phyloP scores from a whole-genome alignment of 257 asterid genomes.

The Nicotiana undulata region DNA sequence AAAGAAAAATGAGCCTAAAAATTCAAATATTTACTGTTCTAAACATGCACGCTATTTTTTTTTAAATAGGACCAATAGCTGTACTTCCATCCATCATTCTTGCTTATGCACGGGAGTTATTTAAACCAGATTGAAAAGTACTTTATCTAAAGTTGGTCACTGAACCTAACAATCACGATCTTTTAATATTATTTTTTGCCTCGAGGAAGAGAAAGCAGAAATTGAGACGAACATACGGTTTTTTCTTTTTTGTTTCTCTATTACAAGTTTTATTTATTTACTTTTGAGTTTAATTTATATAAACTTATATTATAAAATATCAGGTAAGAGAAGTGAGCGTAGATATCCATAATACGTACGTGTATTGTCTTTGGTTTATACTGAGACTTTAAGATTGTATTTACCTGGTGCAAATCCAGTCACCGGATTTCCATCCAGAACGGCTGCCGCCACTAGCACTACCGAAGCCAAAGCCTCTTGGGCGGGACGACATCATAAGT shows the following conservation, averaged over 20 bases:
- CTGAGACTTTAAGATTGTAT: no score
- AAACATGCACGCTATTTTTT: background rate
- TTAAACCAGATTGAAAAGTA: background rate
- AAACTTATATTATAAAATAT: no score
- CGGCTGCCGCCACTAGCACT: slow-evolving; percentile 44
- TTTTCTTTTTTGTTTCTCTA: no score
- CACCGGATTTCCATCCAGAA: slow-evolving; percentile 94
- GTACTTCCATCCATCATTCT: background rate
- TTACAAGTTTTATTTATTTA: no score
- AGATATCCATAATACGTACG: no score
- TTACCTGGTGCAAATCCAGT: slow-evolving; percentile 92
- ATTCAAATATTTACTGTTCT: background rate
- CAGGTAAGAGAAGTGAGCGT: no score
- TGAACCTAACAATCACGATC: background rate
- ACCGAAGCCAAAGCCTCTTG: slow-evolving; percentile 33
- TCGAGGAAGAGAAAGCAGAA: background rate
- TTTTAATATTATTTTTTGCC: background rate
- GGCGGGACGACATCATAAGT: slow-evolving; percentile 26
- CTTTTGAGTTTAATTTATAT: no score
- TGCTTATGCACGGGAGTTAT: background rate
- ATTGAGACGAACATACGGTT: background rate
- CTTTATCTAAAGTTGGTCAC: background rate
- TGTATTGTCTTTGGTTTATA: background rate
- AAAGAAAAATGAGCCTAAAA: background rate
- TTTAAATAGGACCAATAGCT: no score